Conservation (phyloP, 164 flowering plant species). For the Protea cynaroides region DNA sequence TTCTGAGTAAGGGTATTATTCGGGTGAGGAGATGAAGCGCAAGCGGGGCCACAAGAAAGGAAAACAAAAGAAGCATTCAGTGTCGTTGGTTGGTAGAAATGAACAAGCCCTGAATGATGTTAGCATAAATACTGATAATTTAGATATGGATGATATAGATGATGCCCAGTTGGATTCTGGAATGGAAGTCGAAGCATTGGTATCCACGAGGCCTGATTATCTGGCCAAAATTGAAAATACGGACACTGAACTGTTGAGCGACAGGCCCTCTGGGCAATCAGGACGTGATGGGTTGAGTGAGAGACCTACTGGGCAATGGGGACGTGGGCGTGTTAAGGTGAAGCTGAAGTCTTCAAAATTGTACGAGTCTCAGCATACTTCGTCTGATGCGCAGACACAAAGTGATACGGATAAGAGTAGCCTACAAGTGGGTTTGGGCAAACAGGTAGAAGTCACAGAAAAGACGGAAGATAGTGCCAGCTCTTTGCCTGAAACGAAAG, state of each 20-base stretch:
- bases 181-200: constrained; percentile 44
- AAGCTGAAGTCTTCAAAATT: constrained; percentile 65
- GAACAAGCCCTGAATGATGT: constrained; percentile 16
- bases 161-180: constrained; percentile 28
- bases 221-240: constrained; percentile 24
- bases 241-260: constrained; percentile 27
- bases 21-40: constrained; percentile 57
- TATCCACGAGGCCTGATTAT: constrained; percentile 37
- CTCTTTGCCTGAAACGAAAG: constrained; percentile 38
- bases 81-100: constrained; percentile 5
- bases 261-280: constrained; percentile 30
- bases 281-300: constrained; percentile 36
- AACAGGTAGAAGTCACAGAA: constrained; percentile 32
- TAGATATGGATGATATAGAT: constrained; percentile 34
- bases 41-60: constrained; percentile 77
- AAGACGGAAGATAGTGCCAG: constrained; percentile 53
- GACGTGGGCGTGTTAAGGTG: constrained; percentile 72
- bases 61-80: constrained; percentile 33
- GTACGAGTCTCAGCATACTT: constrained; percentile 32
- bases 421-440: constrained; percentile 38
- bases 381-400: constrained; percentile 43
- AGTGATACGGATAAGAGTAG: constrained; percentile 68
- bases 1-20: not conserved
- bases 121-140: constrained; percentile 24
- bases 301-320: constrained; percentile 32